phyloP scores from a whole-genome alignment of 1,284 basidiomycete species.

The Erythrobasidium hasegawianum region DNA sequence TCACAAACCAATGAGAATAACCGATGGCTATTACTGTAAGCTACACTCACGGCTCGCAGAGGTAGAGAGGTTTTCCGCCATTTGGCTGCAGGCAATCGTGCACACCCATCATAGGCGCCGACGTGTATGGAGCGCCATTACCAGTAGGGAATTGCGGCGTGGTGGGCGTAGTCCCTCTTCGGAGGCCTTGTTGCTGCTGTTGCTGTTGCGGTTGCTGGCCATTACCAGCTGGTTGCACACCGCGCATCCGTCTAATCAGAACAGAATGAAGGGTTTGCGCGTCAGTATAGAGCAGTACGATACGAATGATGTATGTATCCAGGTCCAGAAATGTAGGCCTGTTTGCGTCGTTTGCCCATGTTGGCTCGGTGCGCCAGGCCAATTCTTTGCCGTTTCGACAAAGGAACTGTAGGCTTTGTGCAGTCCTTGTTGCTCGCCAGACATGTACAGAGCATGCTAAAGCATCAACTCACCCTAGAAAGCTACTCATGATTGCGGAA shows the following conservation, averaged over 20 bases:
- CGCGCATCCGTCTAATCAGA: neutral
- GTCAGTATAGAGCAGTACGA: neutral
- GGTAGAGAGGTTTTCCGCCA: slow-evolving; percentile 64
- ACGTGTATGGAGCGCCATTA: neutral
- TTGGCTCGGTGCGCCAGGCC: neutral
- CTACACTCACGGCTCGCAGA: slow-evolving; percentile 68
- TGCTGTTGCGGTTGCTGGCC: slow-evolving; percentile 13
- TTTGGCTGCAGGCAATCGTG: slow-evolving; percentile 35
- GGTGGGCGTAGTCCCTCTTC: slow-evolving; percentile 31
- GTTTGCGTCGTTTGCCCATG: neutral
- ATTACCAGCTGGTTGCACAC: neutral
- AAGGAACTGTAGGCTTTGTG: neutral
- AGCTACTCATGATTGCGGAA: slow-evolving; percentile 24
- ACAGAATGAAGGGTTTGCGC: neutral
- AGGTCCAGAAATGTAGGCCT: neutral
- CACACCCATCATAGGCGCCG: slow-evolving; percentile 11
- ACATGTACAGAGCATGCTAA: too few species aligned
- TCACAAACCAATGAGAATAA: too few species aligned
- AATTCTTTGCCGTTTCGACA: slow-evolving; percentile 12
- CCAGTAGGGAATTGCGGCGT: slow-evolving; percentile 22
- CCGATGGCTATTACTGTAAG: too few species aligned
- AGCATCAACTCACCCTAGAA: slow-evolving; percentile 26
- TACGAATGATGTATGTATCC: neutral
- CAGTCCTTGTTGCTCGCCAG: too few species aligned
- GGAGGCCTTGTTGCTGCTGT: slow-evolving; percentile 17